Evolutionary conservation across 768 basidiomycete species (phyloP).

Genomic region (Kwoniella sp.): DNA sequence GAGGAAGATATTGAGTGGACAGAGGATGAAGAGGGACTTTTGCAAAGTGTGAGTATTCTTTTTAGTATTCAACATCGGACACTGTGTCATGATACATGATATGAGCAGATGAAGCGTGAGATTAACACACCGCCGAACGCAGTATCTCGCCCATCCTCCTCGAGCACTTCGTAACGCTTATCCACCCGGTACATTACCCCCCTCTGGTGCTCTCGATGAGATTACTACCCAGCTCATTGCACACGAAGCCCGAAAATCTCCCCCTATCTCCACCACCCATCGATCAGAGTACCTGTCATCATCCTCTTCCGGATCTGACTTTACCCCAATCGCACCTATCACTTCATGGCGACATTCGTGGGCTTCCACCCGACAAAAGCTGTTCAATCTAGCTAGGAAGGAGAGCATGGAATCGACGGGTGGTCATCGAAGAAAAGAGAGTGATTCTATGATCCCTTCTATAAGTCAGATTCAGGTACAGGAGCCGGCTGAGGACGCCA

Average conservation of each 20-base stretch:
- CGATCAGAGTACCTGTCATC: slow-evolving; percentile 11
- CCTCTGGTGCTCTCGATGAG: slow-evolving; percentile 43
- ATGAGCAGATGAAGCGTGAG: neutral
- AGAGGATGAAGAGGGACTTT: slow-evolving; percentile 39
- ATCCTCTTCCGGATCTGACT: slow-evolving; percentile 1
- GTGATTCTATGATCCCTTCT: slow-evolving; percentile 36
- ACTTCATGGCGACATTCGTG: slow-evolving; percentile 43
- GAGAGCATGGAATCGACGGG: slow-evolving; percentile 41
- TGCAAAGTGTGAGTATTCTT: slow-evolving; percentile 38
- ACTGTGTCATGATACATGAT: neutral
- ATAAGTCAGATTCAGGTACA: slow-evolving; percentile 5
- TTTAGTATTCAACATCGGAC: neutral
- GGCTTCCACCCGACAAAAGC: slow-evolving; percentile 37
- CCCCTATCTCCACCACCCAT: slow-evolving; percentile 9
- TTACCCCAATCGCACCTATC: slow-evolving; percentile 4
- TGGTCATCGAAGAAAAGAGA: slow-evolving; percentile 38
- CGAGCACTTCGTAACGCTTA: slow-evolving; percentile 37
- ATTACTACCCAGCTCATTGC: slow-evolving; percentile 45
- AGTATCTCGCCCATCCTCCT: slow-evolving; percentile 45
- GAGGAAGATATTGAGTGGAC: slow-evolving; percentile 30
- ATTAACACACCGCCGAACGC: neutral
- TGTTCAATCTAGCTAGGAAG: slow-evolving; percentile 43
- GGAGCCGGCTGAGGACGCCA: slow-evolving; percentile 2
- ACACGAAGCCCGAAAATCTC: slow-evolving; percentile 26
- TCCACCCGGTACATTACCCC: slow-evolving; percentile 49